Percentiles rank a stretch among this genome's conserved stretches.
Evolutionary conservation across 2,329 filamentous ascomycete genomes (phyloP).

Genomic region (Phyllosticta citribraziliensis): DNA sequence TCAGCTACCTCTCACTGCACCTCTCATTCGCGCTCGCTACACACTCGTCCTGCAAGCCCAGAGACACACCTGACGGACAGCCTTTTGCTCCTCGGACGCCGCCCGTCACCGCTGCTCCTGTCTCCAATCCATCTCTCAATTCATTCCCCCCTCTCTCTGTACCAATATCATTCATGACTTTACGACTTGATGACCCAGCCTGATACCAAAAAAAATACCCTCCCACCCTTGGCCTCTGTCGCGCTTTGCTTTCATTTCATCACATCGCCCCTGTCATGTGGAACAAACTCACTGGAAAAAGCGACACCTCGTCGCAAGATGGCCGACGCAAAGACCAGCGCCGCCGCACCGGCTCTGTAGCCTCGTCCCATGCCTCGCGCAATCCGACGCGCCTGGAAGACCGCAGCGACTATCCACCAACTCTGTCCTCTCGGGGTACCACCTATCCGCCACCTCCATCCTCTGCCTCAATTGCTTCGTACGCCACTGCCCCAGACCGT

Average conservation of each 20-base stretch:
- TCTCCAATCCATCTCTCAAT: neutral
- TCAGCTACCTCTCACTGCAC: slow-evolving; percentile 5
- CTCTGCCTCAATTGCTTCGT: slow-evolving; percentile 5
- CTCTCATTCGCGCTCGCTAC: slow-evolving; percentile 9
- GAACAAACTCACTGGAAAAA: slow-evolving; percentile 28
- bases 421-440: slow-evolving; percentile 1
- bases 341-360: slow-evolving; percentile 21
- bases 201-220: slow-evolving; percentile 12
- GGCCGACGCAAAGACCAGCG: slow-evolving; percentile 20
- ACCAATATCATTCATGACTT: slow-evolving; percentile 19
- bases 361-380: slow-evolving; percentile 16
- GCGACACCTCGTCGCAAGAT: slow-evolving; percentile 24
- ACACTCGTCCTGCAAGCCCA: neutral
- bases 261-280: slow-evolving; percentile 22
- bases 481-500: slow-evolving; percentile 6
- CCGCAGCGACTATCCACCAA: slow-evolving; percentile 9
- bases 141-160: slow-evolving; percentile 11
- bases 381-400: slow-evolving; percentile 14
- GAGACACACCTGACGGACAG: neutral
- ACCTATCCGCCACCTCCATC: slow-evolving; percentile 5
- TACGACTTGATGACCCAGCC: slow-evolving; percentile 21
- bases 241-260: slow-evolving; percentile 1
- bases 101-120: neutral
- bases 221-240: neutral
- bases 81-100: neutral